Evolutionary conservation across 208 protist genomes (phyloP), one percentile per base, ranked within the genome.

Genomic region (Lotmaria passim): DNA sequence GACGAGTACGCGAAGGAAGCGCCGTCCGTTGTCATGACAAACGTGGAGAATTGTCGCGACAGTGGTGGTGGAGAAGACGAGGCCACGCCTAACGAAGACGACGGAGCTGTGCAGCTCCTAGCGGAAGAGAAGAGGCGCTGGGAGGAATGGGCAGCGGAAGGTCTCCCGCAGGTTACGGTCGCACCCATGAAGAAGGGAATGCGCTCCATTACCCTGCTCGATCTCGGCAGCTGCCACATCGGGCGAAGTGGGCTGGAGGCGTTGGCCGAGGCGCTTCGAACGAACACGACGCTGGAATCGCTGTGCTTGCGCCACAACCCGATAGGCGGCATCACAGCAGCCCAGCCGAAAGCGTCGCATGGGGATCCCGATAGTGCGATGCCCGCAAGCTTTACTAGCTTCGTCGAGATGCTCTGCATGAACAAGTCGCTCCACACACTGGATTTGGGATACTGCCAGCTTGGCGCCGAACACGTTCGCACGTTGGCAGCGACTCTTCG

Each of bases 241-340:
- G 77, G 78, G 24, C 79, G 70, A 66, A 68, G 64, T 4, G 88
- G 89, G 12, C 41, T 93, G 19, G 74, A 80, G 50, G 48, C 68
- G n/a, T 73, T 96, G 24, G 77, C 82, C 17, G 66, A 71, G 15
- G 63, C 72, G 3, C 75, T 96, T 31, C n/a, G 38, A 34, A 73
- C 69, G 26, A 93, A 93, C 69, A 76, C 58, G 30, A 75, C 81
- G 10, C 63, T 96, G 23, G 75, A 85, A 67, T 74, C 77, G 44
- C 73, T 96, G n/a, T 69, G 87, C 21, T 60, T 96, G 50, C 74
- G 88, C 0, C 79, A 90, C 60, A 96, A 96, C 63, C 72, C 52
- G n/a, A 80, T 93, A 59, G 84, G 71, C 11, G 82, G 82, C 38
- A 58, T 52, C 28, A 63, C 58, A 34, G 39, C 57, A 14, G 39